Evolutionary conservation across 805 yeast species (phyloP).

Genomic region (Metschnikowia matae): DNA sequence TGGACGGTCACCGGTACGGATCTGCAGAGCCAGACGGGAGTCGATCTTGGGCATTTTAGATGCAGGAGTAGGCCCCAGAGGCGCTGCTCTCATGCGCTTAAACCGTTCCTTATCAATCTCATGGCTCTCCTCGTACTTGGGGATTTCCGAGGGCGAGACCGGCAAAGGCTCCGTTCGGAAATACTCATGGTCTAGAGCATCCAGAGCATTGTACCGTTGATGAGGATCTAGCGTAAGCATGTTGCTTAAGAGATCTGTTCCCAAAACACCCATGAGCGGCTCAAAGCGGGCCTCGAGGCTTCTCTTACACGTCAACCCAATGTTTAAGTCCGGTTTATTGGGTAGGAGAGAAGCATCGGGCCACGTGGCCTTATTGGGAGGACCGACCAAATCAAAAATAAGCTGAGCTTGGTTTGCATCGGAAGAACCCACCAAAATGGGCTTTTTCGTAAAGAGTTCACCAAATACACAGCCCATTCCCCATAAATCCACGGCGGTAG

Average conservation of each 20-base stretch:
- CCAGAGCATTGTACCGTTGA: constrained; percentile 71
- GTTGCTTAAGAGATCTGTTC: constrained; percentile 54
- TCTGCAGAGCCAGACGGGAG: constrained; percentile 3
- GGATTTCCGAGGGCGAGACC: constrained; percentile 47
- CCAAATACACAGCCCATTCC: constrained; percentile 96
- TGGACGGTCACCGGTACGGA: background rate
- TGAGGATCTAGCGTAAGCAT: constrained; percentile 68
- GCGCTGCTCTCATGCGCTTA: constrained; percentile 37
- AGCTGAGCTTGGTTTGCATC: constrained; percentile 85
- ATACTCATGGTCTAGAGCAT: constrained; percentile 68
- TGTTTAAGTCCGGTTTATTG: constrained; percentile 42
- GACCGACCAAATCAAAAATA: constrained; percentile 78
- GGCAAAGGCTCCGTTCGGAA: constrained; percentile 69
- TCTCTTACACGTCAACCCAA: constrained; percentile 44
- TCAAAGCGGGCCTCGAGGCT: constrained; percentile 49
- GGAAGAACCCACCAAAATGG: constrained; percentile 79
- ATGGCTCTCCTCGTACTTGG: constrained; percentile 79
- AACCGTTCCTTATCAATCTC: constrained; percentile 71
- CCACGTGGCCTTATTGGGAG: constrained; percentile 62
- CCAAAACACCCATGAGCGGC: constrained; percentile 38
- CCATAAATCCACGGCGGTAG: constrained; percentile 97
- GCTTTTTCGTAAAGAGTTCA: constrained; percentile 76
- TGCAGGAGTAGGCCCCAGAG: background rate
- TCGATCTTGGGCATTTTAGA: constrained; percentile 6
- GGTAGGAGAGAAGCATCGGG: constrained; percentile 60